These are phyloP conservation scores for Mycothermus thermophilus DNA, from an alignment of 495 filamentous ascomycete genomes.

Conservation along the genomic window DNA sequence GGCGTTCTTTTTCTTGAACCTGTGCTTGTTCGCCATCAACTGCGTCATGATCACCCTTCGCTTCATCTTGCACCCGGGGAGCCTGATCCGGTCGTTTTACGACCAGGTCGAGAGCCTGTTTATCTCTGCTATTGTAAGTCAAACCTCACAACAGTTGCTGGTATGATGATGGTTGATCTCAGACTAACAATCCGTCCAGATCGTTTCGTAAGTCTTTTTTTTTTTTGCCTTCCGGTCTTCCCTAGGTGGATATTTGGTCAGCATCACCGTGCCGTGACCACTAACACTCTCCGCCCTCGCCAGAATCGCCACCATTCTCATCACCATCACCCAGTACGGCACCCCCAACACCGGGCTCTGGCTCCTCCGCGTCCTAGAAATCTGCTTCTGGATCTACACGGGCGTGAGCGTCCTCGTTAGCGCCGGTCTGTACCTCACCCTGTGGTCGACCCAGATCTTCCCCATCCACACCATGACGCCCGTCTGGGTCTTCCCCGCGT, in stretches of 20 bases:
- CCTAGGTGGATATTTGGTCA: too few species aligned
- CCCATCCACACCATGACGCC: conserved; percentile 82
- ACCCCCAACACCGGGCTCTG: conserved; percentile 50
- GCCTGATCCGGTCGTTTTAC: conserved; percentile 55
- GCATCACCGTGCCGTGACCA: too few species aligned
- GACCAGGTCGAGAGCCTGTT: conserved; percentile 75
- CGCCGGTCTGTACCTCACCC: conserved; percentile 56
- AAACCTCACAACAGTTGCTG: background rate
- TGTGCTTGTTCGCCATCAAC: conserved; percentile 58
- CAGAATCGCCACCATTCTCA: conserved; percentile 58
- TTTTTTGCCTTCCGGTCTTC: background rate
- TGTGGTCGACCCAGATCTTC: conserved; percentile 55
- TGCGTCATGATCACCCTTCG: conserved; percentile 51
- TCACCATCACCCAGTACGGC: conserved; percentile 71
- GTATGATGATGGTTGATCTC: background rate
- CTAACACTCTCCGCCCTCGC: conserved; percentile 13
- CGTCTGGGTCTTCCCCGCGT: conserved; percentile 84
- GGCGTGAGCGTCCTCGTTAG: conserved; percentile 48
- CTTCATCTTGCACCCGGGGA: conserved; percentile 57
- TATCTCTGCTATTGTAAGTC: conserved; percentile 50
- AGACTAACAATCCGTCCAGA: background rate
- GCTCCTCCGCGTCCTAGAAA: conserved; percentile 47
- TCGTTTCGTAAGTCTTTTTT: conserved; percentile 4
- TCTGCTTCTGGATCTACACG: conserved; percentile 64
- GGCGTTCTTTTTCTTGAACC: conserved; percentile 62